Conservation (phyloP, 805 yeast species). For the Peterozyma toletana region DNA sequence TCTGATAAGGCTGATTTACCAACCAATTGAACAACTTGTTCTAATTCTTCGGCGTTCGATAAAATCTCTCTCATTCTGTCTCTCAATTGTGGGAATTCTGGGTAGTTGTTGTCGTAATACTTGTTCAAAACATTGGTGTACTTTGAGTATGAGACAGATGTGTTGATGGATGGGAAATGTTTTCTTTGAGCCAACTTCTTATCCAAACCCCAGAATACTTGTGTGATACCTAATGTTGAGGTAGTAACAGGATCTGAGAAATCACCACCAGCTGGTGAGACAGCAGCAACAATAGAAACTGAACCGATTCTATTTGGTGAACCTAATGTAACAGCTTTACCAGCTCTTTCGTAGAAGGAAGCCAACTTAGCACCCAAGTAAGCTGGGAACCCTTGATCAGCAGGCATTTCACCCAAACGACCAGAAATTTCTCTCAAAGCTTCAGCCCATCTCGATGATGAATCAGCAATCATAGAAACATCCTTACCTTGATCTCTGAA, state of each 20-base stretch:
- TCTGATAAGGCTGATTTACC: conserved; percentile 98
- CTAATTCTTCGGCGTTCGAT: conserved; percentile 96
- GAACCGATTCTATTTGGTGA: conserved; percentile 96
- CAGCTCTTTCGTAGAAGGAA: conserved; percentile 99
- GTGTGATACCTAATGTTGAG: conserved; percentile 98
- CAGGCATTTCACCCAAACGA: conserved; percentile 99
- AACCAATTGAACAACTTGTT: conserved; percentile 97
- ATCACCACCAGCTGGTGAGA: conserved; percentile 99
- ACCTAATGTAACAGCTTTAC: conserved; percentile 91
- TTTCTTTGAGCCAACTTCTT: conserved; percentile 98
- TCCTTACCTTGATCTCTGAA: conserved; percentile 99
- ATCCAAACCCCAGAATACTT: conserved; percentile 99
- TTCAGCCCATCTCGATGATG: conserved; percentile 99
- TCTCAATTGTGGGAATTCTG: conserved; percentile 88
- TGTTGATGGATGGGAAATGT: conserved; percentile 98
- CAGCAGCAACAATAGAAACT: conserved; percentile 99
- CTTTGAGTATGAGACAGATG: conserved; percentile 93
- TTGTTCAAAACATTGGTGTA: conserved; percentile 82
- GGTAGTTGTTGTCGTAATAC: conserved; percentile 78
- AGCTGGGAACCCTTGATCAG: conserved; percentile 99
- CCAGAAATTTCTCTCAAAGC: conserved; percentile 99
- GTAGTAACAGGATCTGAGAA: conserved; percentile 99
- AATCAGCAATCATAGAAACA: conserved; percentile 99
- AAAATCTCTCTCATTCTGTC: conserved; percentile 89
- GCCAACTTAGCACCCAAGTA: conserved; percentile 98